phyloP scores from a whole-genome alignment of 805 yeast species.

The Kurtzmaniella fragi region DNA sequence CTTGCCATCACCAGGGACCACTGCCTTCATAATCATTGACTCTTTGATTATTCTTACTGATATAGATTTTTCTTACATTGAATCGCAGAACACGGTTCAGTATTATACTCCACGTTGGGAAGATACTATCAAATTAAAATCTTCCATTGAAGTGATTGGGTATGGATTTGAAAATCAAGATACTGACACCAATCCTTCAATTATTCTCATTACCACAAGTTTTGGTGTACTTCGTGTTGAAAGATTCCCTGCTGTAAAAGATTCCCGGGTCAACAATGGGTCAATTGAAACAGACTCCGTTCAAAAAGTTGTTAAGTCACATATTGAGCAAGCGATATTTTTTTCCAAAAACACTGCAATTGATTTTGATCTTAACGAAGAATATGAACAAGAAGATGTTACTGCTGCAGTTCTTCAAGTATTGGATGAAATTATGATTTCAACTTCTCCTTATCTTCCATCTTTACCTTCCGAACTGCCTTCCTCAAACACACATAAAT shows the following conservation, averaged over 20 bases:
- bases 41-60: conserved; percentile 66
- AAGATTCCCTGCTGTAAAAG: conserved; percentile 19
- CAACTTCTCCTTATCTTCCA: conserved; percentile 55
- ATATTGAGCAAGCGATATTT: conserved; percentile 80
- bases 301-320: conserved; percentile 52
- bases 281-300: conserved; percentile 5
- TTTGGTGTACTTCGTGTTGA: conserved; percentile 64
- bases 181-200: conserved; percentile 35
- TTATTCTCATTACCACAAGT: conserved; percentile 43
- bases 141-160: conserved; percentile 52
- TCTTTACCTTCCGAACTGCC: conserved; percentile 40
- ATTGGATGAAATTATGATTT: conserved; percentile 50
- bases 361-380: conserved; percentile 38
- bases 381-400: conserved; percentile 8
- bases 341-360: conserved; percentile 46
- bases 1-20: conserved; percentile 53
- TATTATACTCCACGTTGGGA: conserved; percentile 65
- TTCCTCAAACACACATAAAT: conserved; percentile 5
- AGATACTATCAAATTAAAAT: conserved; percentile 60
- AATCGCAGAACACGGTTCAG: conserved; percentile 12
- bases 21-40: conserved; percentile 57
- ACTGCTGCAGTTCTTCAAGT: conserved; percentile 42
- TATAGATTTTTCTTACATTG: conserved; percentile 34
- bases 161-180: conserved; percentile 46
- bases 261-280: not conserved